A percentile compares a stretch with the other conserved stretches of the same genome.
Evolutionary conservation across 176 grass and related monocot species (phyloP).

Genomic region (Zea luxurians): DNA sequence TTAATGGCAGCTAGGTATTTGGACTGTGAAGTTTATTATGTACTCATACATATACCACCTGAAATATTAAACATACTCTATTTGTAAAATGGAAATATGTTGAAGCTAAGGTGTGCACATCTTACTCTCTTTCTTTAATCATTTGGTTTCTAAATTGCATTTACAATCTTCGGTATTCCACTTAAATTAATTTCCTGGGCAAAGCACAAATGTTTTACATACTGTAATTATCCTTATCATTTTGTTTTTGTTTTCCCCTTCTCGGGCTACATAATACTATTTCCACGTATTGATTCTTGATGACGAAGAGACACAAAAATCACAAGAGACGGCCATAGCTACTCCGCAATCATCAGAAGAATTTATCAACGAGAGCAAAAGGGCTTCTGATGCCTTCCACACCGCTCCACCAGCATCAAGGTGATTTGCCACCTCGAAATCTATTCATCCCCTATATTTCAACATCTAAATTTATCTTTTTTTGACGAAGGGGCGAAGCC

Average conservation of each 20-base stretch:
- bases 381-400: conserved; percentile 58
- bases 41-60: conserved; percentile 61
- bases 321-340: conserved; percentile 61
- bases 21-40: conserved; percentile 64
- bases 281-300: conserved; percentile 88
- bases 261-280: conserved; percentile 78
- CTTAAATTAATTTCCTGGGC: not conserved
- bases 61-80: conserved; percentile 66
- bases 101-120: conserved; percentile 68
- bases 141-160: conserved; percentile 17
- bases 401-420: conserved; percentile 63
- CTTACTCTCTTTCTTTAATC: conserved; percentile 11
- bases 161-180: not conserved
- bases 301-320: conserved; percentile 71
- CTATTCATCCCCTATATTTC: not conserved
- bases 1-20: conserved; percentile 80
- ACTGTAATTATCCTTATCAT: conserved; percentile 14
- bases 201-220: not conserved
- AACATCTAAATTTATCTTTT: too few relatives aligned
- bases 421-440: conserved; percentile 36
- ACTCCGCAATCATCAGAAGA: conserved; percentile 76
- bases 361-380: conserved; percentile 82
- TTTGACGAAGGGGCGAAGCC: too few relatives aligned
- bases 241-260: not conserved
- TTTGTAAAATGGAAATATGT: conserved; percentile 84